Evolutionary conservation across 148 eudicot genomes (phyloP).

Genomic region (Nyssa sinensis): DNA sequence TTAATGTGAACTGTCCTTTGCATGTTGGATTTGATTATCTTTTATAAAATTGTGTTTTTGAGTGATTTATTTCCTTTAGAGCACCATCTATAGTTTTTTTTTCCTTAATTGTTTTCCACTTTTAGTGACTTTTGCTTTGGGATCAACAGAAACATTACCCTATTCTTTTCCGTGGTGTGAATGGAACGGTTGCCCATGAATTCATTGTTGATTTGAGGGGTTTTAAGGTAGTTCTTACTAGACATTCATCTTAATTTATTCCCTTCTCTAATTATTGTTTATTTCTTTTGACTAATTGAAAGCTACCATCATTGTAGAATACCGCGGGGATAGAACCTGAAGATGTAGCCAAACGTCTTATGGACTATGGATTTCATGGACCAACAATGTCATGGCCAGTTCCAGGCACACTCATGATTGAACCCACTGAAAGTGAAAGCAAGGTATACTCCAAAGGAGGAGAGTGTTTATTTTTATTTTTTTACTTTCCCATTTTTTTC

Average conservation of each 20-base stretch:
- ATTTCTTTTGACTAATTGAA: constrained; percentile 21
- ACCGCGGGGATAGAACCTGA: constrained; percentile 97
- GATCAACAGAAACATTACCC: constrained; percentile 72
- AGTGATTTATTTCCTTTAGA: not conserved
- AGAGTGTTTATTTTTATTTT: no score
- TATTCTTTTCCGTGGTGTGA: constrained; percentile 95
- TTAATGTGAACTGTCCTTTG: not conserved
- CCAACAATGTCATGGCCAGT: constrained; percentile 99
- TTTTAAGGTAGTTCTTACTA: constrained; percentile 62
- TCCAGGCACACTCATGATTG: constrained; percentile 99
- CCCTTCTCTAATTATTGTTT: not conserved
- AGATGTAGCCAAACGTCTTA: constrained; percentile 96
- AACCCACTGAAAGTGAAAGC: constrained; percentile 99
- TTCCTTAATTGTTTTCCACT: not conserved
- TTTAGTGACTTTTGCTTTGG: constrained; percentile 14
- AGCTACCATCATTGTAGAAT: constrained; percentile 37
- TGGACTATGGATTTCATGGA: constrained; percentile 96
- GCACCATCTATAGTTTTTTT: not conserved
- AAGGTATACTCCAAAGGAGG: constrained; percentile 42
- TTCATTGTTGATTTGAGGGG: constrained; percentile 90
- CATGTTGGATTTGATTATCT: not conserved
- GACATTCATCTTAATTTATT: not conserved
- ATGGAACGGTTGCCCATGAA: constrained; percentile 97
- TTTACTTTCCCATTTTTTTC: not conserved
- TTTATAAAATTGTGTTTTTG: not conserved